phyloP scores from a whole-genome alignment of 768 basidiomycete species.

The Naematelia encephala region DNA sequence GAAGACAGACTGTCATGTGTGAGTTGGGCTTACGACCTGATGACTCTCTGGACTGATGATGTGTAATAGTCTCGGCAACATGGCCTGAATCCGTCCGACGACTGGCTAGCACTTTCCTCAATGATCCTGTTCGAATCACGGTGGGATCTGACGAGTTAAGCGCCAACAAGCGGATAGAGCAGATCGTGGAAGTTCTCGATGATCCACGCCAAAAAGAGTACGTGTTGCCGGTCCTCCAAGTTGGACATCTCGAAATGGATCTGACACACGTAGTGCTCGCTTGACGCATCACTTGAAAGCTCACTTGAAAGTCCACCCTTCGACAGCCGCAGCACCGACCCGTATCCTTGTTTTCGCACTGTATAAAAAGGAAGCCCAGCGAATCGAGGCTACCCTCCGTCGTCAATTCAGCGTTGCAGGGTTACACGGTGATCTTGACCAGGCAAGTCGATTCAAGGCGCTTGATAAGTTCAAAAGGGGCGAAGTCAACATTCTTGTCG shows the following conservation, averaged over 20 bases:
- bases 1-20: slow-evolving; percentile 94
- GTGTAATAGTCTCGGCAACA: slow-evolving; percentile 80
- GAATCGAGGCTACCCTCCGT: slow-evolving; percentile 76
- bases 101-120: slow-evolving; percentile 82
- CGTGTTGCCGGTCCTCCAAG: slow-evolving; percentile 42
- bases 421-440: slow-evolving; percentile 87
- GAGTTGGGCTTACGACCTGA: slow-evolving; percentile 54
- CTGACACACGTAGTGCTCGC: slow-evolving; percentile 33
- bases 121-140: slow-evolving; percentile 78
- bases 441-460: slow-evolving; percentile 75
- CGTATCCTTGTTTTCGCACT: slow-evolving; percentile 88
- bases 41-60: not conserved
- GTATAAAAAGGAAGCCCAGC: slow-evolving; percentile 94
- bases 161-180: slow-evolving; percentile 90
- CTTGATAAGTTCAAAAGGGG: slow-evolving; percentile 84
- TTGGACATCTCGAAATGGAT: not conserved
- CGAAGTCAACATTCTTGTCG: slow-evolving; percentile 75
- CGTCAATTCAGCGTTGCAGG: slow-evolving; percentile 76
- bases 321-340: slow-evolving; percentile 54
- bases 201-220: slow-evolving; percentile 82
- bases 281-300: slow-evolving; percentile 47
- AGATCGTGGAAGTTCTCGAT: slow-evolving; percentile 87
- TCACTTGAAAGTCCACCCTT: slow-evolving; percentile 54
- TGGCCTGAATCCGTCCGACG: slow-evolving; percentile 94
- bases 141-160: slow-evolving; percentile 93